Base-by-base conservation (phyloP, 805 yeast genomes). In the Monosporozyma siamensis region DNA sequence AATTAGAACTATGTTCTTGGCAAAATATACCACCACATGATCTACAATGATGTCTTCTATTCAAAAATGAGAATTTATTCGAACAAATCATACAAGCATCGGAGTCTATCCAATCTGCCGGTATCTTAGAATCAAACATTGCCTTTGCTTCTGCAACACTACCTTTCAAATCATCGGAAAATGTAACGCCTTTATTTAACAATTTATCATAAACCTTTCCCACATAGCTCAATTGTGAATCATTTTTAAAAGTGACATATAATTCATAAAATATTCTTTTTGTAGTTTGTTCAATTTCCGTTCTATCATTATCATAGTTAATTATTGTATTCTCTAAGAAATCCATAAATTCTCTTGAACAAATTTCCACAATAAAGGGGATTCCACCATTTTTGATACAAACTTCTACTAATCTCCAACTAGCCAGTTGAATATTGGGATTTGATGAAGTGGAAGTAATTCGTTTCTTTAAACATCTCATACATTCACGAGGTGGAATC, bases 21-120 rank as follows among this genome's bases (percentile, higher is more conserved):
- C 95, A 80, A 57, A 74, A 90, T 0, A 87, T 95, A 3, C 97
- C 97, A 20, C 98, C 98, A 65, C 98, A 92, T 41, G 95, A 82
- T 41, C 98, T 74, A 63, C 98, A 92, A 64, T 92, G 98, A 61
- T 92, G 98, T 59, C 90, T 88, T 56, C 98, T 73, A 59, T 85
- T 88, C 46, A 89, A 67, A 58, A 90, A 73, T 1, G 92, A 70
- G 57, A 92, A 92, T 12, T 80, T 66, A 34, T 71, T 77, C 40
- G 94, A 87, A 51, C 97, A 87, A 43, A 86, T 78, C 97, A 92
- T 89, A 63, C 98, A 92, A 3, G 86, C 86, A 53, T 87, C 95
- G 9, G 89, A 82, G 56, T 92, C 98, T 18, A 84, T 80, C 98
- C 98, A 92, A 52, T 88, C 97, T 0, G 98, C 97, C 2, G 98